Evolutionary conservation across 2,329 filamentous ascomycete genomes (phyloP), one percentile per base, ranked within the genome.

Genomic region (Sarocladium strictum): DNA sequence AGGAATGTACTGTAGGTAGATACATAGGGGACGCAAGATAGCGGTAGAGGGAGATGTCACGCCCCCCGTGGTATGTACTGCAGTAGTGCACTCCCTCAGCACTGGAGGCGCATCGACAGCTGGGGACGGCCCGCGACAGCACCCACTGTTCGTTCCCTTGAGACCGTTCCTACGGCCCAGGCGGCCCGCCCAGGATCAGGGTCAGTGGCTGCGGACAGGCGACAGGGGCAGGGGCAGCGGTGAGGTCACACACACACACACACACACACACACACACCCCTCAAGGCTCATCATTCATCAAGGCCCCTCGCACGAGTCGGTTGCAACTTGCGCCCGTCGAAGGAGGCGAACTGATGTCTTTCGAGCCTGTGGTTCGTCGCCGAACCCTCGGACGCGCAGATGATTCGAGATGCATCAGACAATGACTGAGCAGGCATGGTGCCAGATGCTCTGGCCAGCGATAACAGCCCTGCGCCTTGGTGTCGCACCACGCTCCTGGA

Each of bases 301-400:
- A n/a, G n/a, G n/a, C n/a, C n/a, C n/a, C n/a, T n/a, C n/a, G n/a
- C n/a, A 9, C 27, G 11, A 27, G 7, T 27, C 23, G 14, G n/a
- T n/a, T n/a, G n/a, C n/a, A n/a, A n/a, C n/a, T n/a, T 51, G 47
- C 47, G 47, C 47, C 47, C 47, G 47, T 35, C 19, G 47, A 51
- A n/a, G 27, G 27, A 32, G 26, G 47, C 47, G 26, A 51, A 26
- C 35, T 21, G n/a, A 33, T 11, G 12, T n/a, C 21, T 23, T 35
- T 21, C 24, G n/a, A 24, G 3, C 23, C 17, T 17, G 40, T 26
- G 40, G 40, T 49, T 49, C 43, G 43, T 49, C 26, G 43, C 26
- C 23, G 7, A n/a, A 3, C 6, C 7, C 17, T 29, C 17, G 29
- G 43, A 7, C 43, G 10, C 7, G n/a, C 24, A 24, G 5, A 23